Conservation (phyloP, 2,329 filamentous ascomycete species). For the Pseudofabraea citricarpa region DNA sequence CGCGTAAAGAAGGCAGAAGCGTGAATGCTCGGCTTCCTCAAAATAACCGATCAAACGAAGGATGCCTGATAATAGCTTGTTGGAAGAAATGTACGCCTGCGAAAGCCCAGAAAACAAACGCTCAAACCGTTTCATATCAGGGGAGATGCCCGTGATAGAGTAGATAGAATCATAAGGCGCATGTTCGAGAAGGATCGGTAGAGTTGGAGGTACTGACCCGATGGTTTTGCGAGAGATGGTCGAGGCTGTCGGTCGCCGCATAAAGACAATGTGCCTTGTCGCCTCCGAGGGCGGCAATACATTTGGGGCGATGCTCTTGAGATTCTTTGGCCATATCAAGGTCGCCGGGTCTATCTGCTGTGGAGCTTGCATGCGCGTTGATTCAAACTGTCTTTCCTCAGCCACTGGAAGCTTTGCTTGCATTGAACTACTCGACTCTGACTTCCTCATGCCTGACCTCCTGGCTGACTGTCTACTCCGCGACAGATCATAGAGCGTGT, state of each 20-base stretch:
- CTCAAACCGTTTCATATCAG: slow-evolving; percentile 60
- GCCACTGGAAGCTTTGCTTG: slow-evolving; percentile 24
- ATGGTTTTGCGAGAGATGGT: slow-evolving; percentile 17
- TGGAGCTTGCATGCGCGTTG: slow-evolving; percentile 56
- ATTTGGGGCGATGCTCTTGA: slow-evolving; percentile 16
- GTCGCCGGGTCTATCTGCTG: slow-evolving; percentile 52
- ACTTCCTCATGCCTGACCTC: slow-evolving; percentile 13
- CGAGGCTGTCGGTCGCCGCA: slow-evolving; percentile 20
- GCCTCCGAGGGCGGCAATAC: slow-evolving; percentile 23
- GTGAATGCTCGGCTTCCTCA: slow-evolving; percentile 65
- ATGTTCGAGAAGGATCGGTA: slow-evolving; percentile 66
- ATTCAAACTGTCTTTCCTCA: slow-evolving; percentile 42
- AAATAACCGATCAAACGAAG: slow-evolving; percentile 65
- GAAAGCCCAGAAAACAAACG: slow-evolving; percentile 52
- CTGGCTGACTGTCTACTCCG: slow-evolving; percentile 48
- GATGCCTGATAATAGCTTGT: slow-evolving; percentile 55
- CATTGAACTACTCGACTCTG: slow-evolving; percentile 12
- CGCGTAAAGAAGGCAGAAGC: slow-evolving; percentile 71
- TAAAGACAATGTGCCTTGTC: slow-evolving; percentile 31
- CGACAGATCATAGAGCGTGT: slow-evolving; percentile 74
- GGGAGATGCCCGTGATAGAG: slow-evolving; percentile 56
- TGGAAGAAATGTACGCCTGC: slow-evolving; percentile 34
- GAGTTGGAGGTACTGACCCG: slow-evolving; percentile 14
- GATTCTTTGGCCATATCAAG: slow-evolving; percentile 39
- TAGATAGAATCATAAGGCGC: slow-evolving; percentile 60